Percentiles rank a stretch among this genome's conserved stretches.
Evolutionary conservation across 257 asterid species (phyloP).

Genomic region (Dorcoceras hygrometricum): DNA sequence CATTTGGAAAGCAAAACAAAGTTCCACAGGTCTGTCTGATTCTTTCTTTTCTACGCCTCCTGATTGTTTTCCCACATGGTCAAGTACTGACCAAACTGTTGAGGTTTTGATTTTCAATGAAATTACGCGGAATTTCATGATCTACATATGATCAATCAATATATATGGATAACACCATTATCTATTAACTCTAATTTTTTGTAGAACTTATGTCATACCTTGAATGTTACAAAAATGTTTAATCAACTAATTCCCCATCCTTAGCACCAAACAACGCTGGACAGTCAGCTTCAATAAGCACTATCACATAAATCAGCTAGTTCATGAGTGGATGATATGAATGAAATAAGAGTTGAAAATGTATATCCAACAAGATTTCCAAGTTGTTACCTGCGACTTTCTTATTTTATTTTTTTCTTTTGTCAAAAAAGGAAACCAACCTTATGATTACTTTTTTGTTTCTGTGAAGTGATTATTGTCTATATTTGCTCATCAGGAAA

Average conservation of each 20-base stretch:
- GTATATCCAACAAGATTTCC: constrained; percentile 13
- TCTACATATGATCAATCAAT: no score
- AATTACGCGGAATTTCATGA: no score
- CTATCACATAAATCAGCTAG: neutral
- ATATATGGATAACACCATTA: no score
- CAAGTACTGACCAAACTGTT: neutral
- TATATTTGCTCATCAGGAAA: constrained; percentile 51
- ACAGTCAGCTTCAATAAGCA: constrained; percentile 3
- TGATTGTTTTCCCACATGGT: neutral
- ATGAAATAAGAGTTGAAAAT: constrained; percentile 18
- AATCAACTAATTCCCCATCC: no score
- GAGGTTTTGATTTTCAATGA: neutral
- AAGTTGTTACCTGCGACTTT: constrained; percentile 1
- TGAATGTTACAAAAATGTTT: no score
- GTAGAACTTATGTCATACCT: no score
- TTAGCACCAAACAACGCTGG: neutral
- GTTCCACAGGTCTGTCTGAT: constrained; percentile 80
- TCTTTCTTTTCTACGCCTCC: neutral
- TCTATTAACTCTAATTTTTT: no score
- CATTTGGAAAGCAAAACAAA: constrained; percentile 73
- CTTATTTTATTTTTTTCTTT: neutral
- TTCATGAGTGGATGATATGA: neutral
- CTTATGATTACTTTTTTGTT: neutral
- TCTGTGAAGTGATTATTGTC: neutral
- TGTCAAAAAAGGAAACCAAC: neutral